Evolutionary conservation across 345 rosid genomes (phyloP).

Genomic region (Brassica juncea): DNA sequence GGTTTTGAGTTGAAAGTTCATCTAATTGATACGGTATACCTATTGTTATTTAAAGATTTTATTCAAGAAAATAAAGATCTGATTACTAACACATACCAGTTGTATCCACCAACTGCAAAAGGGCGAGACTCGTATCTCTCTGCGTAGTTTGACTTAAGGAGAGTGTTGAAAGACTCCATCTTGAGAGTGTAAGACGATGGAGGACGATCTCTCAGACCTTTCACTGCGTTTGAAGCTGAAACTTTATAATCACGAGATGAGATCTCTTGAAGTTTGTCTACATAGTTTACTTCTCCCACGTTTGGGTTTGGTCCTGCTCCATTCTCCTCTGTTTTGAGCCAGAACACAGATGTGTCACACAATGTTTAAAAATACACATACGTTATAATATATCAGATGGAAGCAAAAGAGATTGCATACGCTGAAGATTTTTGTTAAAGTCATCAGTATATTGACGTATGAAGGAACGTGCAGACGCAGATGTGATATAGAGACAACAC

Average conservation of each 20-base stretch:
- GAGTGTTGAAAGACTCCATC: conserved; percentile 16
- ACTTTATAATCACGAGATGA: conserved; percentile 1
- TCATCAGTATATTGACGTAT: not conserved
- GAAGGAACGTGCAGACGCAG: not conserved
- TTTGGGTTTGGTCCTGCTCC: not conserved
- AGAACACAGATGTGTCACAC: not conserved
- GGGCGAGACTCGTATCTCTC: conserved; percentile 19
- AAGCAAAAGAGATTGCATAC: not conserved
- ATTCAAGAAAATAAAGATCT: no score
- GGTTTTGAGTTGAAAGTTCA: no score
- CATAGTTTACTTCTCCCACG: not conserved
- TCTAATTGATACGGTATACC: no score
- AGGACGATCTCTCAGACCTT: conserved; percentile 8
- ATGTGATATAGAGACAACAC: not conserved
- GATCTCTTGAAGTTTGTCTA: not conserved
- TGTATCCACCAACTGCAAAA: not conserved
- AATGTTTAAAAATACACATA: not conserved
- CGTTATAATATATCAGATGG: not conserved
- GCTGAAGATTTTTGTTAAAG: not conserved
- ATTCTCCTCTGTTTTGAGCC: not conserved
- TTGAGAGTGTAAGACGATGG: conserved; percentile 15
- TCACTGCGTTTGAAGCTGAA: not conserved
- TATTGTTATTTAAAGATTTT: no score
- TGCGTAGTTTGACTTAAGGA: not conserved
- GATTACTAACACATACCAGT: not conserved